Evolutionary conservation across 2,329 filamentous ascomycete species (phyloP).

Genomic region (Cadophora sp.): DNA sequence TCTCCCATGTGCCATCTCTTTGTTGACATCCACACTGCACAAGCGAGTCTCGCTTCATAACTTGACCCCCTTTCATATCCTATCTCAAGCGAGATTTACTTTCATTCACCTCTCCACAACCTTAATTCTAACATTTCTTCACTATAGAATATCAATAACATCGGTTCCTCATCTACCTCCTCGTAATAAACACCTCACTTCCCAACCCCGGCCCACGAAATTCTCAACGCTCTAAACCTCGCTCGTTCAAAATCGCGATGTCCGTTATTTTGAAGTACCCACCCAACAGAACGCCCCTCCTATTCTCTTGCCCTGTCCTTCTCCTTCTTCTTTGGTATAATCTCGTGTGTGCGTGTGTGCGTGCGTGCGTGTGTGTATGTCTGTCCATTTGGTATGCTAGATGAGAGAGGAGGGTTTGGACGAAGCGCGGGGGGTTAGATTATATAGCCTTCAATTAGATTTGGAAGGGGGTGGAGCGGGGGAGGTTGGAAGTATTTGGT

Average conservation of each 20-base stretch:
- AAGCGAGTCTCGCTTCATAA: conserved; percentile 6
- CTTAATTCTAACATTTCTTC: too few relatives aligned
- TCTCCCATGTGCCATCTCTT: not conserved
- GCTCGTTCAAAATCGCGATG: conserved; percentile 23
- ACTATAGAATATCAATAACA: conserved; percentile 47
- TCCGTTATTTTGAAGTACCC: conserved; percentile 17
- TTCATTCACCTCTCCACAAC: not conserved
- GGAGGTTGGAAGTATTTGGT: too few relatives aligned
- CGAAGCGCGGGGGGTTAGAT: too few relatives aligned
- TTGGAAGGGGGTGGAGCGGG: too few relatives aligned
- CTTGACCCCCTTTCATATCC: not conserved
- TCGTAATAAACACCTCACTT: conserved; percentile 40
- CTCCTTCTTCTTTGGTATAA: too few relatives aligned
- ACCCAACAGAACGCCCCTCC: conserved; percentile 26
- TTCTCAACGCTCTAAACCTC: conserved; percentile 39
- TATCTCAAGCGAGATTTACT: not conserved
- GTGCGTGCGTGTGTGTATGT: too few relatives aligned
- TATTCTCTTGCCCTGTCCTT: conserved; percentile 17
- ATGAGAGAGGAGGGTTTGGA: too few relatives aligned
- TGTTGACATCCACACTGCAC: not conserved
- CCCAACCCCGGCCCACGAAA: conserved; percentile 45
- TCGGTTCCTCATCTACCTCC: conserved; percentile 28
- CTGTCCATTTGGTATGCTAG: conserved; percentile 24
- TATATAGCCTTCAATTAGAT: too few relatives aligned
- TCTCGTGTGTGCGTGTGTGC: too few relatives aligned